phyloP scores from a whole-genome alignment of 2,329 filamentous ascomycete species.

The Periglandula ipomoeae region DNA sequence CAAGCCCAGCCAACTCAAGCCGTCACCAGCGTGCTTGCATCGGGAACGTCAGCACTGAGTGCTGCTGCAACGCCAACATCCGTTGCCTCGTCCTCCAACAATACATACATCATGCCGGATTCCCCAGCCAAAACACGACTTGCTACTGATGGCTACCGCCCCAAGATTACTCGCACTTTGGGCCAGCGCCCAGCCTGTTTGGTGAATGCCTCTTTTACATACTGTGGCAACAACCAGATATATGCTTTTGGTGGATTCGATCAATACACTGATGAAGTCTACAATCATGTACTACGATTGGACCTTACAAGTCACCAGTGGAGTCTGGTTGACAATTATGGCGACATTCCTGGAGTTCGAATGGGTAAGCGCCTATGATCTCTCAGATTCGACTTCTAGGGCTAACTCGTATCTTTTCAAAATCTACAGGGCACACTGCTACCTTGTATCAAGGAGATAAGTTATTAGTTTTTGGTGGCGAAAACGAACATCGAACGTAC shows the following conservation, averaged over 20 bases:
- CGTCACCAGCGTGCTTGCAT: constrained; percentile 18
- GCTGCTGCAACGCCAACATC: constrained; percentile 16
- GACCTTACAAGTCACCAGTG: constrained; percentile 85
- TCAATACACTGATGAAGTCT: constrained; percentile 97
- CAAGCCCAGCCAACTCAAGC: constrained; percentile 14
- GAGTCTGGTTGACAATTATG: constrained; percentile 96
- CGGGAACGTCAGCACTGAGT: constrained; percentile 16
- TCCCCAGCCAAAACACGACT: constrained; percentile 62
- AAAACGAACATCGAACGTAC: constrained; percentile 95
- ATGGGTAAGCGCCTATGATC: constrained; percentile 59
- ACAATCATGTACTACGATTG: constrained; percentile 89
- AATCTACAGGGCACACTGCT: constrained; percentile 72
- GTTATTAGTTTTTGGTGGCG: constrained; percentile 92
- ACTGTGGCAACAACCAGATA: constrained; percentile 93
- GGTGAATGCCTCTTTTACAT: constrained; percentile 98
- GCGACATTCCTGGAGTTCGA: constrained; percentile 90
- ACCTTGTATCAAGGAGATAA: constrained; percentile 91
- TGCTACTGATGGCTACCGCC: constrained; percentile 67
- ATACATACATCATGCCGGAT: constrained; percentile 86
- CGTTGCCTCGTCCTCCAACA: constrained; percentile 44
- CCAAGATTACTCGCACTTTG: constrained; percentile 69
- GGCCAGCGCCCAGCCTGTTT: constrained; percentile 84
- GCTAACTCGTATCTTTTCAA: constrained; percentile 8
- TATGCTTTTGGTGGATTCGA: constrained; percentile 98
- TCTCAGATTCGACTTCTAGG: not conserved